These are phyloP conservation scores for Colletotrichum spinosum DNA, from an alignment of 2,329 filamentous ascomycete genomes.

Conservation along the genomic window DNA sequence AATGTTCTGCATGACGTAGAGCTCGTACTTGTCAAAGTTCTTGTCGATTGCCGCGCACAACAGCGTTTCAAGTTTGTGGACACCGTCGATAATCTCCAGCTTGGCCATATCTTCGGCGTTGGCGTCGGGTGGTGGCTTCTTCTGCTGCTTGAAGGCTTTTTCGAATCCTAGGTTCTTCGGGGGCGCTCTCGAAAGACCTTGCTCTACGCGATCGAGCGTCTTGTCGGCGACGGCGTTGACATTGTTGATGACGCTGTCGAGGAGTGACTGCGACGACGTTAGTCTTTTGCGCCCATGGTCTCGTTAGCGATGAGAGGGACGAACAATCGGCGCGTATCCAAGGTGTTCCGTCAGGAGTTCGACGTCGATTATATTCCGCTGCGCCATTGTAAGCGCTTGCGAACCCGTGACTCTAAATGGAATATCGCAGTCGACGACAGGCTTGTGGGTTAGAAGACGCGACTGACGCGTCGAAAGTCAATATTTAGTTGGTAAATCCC, in stretches of 20 bases:
- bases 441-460: constrained; percentile 26
- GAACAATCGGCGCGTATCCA: constrained; percentile 89
- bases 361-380: constrained; percentile 60
- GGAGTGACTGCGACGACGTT: constrained; percentile 73
- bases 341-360: constrained; percentile 94
- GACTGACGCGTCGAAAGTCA: constrained; percentile 37
- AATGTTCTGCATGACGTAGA: constrained; percentile 91
- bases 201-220: constrained; percentile 88
- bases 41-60: constrained; percentile 85
- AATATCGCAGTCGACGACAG: constrained; percentile 6
- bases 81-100: constrained; percentile 86
- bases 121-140: constrained; percentile 47
- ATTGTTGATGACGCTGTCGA: constrained; percentile 98
- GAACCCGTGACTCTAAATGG: constrained; percentile 1
- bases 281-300: constrained; percentile 27
- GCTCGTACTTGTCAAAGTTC: constrained; percentile 87
- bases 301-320: constrained; percentile 46
- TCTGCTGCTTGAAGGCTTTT: constrained; percentile 40
- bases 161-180: constrained; percentile 85
- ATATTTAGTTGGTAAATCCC: constrained; percentile 18
- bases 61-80: constrained; percentile 86
- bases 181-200: constrained; percentile 79
- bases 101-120: constrained; percentile 54
- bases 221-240: constrained; percentile 94
- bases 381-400: constrained; percentile 22